These are phyloP conservation scores for Clohesyomyces aquaticus DNA, from an alignment of 495 filamentous ascomycete genomes.

Conservation along the genomic window DNA sequence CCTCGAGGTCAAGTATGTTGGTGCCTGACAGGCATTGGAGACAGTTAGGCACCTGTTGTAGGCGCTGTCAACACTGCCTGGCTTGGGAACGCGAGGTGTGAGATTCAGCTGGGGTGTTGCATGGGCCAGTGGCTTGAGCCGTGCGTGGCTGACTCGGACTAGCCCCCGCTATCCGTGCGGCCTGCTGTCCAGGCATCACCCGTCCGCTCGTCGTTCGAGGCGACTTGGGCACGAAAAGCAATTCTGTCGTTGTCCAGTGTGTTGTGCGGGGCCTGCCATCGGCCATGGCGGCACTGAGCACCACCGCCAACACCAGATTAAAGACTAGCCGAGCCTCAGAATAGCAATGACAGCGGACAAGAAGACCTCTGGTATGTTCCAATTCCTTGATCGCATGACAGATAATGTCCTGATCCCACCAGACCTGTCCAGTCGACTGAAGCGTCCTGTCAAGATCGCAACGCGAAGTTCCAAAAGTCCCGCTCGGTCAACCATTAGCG, in stretches of 20 bases:
- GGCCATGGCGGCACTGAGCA: neutral
- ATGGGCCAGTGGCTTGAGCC: conserved; percentile 12
- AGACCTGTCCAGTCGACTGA: conserved; percentile 36
- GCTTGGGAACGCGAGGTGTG: conserved; percentile 11
- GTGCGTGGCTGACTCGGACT: neutral
- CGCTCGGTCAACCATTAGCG: conserved; percentile 20
- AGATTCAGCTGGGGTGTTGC: conserved; percentile 20
- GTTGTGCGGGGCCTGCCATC: neutral
- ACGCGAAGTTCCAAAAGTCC: conserved; percentile 25
- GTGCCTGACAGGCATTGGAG: conserved; percentile 31
- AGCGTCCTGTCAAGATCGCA: conserved; percentile 22
- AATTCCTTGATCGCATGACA: neutral
- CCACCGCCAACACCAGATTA: neutral
- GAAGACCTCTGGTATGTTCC: conserved; percentile 28
- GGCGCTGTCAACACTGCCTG: conserved; percentile 17
- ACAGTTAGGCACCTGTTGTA: conserved; percentile 33
- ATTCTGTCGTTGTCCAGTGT: neutral
- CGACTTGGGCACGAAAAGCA: neutral
- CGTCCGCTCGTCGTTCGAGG: neutral
- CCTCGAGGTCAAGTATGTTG: conserved; percentile 32
- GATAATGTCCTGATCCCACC: neutral
- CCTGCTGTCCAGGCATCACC: conserved; percentile 1
- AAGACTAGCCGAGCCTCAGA: neutral
- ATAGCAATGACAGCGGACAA: conserved; percentile 19
- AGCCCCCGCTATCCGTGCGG: conserved; percentile 2